Percentiles rank a stretch among this genome's conserved stretches.
These are phyloP conservation scores for Verbascum thapsus DNA, from an alignment of 257 asterid species.

Conservation along the genomic window DNA sequence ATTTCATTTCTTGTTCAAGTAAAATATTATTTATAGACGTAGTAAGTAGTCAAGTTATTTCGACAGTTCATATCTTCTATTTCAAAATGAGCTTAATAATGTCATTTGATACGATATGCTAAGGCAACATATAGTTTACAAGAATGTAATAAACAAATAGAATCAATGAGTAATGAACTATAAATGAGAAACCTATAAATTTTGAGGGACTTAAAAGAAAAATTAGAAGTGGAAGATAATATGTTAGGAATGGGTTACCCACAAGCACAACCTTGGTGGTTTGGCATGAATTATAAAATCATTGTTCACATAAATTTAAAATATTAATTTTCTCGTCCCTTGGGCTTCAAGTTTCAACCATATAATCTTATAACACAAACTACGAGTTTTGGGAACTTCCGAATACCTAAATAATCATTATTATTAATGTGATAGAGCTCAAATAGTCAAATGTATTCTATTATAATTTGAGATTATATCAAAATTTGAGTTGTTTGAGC, in stretches of 20 bases:
- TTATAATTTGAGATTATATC: too few species aligned
- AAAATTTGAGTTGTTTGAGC: too few species aligned
- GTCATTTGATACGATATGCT: background rate
- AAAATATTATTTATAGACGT: background rate
- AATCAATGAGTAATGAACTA: background rate
- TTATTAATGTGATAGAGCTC: too few species aligned
- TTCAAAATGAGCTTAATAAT: background rate
- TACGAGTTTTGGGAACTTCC: too few species aligned
- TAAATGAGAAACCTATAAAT: background rate
- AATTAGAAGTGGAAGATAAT: background rate
- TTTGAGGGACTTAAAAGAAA: background rate
- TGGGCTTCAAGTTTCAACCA: too few species aligned
- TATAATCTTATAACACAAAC: too few species aligned
- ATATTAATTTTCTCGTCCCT: too few species aligned
- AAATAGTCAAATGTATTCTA: too few species aligned
- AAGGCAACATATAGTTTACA: background rate
- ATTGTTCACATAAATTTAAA: slow-evolving; percentile 32
- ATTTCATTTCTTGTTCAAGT: background rate
- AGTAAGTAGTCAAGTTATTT: background rate
- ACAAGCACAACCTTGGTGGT: slow-evolving; percentile 21
- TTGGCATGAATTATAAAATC: slow-evolving; percentile 10
- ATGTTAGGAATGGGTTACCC: slow-evolving; percentile 19
- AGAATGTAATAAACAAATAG: slow-evolving; percentile 7
- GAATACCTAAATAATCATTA: too few species aligned
- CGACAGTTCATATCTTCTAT: too few species aligned